Conservation (phyloP, 2,329 filamentous ascomycete genomes). For the Botryotinia calthae region DNA sequence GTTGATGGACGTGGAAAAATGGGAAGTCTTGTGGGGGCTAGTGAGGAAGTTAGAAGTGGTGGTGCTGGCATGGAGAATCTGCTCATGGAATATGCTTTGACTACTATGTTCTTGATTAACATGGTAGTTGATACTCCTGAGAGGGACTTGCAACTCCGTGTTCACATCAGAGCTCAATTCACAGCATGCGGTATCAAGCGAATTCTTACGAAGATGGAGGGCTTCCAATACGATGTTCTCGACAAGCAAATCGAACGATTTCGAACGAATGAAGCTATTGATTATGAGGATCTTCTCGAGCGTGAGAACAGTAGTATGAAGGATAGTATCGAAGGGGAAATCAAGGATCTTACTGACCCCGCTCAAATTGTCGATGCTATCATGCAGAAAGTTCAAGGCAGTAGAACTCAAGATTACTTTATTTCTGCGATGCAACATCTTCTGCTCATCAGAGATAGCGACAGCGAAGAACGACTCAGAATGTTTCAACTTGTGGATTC, state of each 20-base stretch:
- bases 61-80: conserved; percentile 98
- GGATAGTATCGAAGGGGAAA: conserved; percentile 64
- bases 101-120: conserved; percentile 91
- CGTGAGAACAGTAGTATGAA: conserved; percentile 87
- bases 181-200: conserved; percentile 94
- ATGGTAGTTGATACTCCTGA: conserved; percentile 93
- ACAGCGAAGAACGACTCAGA: conserved; percentile 84
- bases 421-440: conserved; percentile 93
- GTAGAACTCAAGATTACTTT: conserved; percentile 90
- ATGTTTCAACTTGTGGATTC: conserved; percentile 98
- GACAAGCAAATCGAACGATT: conserved; percentile 97
- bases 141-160: conserved; percentile 82
- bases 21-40: conserved; percentile 95
- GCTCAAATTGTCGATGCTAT: conserved; percentile 93
- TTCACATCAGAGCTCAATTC: conserved; percentile 94
- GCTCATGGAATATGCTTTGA: conserved; percentile 97
- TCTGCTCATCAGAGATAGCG: conserved; percentile 85
- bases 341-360: conserved; percentile 90
- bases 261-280: conserved; percentile 90
- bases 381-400: conserved; percentile 77
- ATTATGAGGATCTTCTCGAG: conserved; percentile 96
- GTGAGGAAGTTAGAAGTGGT: conserved; percentile 91
- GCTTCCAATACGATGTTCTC: conserved; percentile 95
- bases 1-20: conserved; percentile 97
- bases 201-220: conserved; percentile 94